Evolutionary conservation across 371 early-diverging fungal species (phyloP).

Genomic region (Coemansia sp.): DNA sequence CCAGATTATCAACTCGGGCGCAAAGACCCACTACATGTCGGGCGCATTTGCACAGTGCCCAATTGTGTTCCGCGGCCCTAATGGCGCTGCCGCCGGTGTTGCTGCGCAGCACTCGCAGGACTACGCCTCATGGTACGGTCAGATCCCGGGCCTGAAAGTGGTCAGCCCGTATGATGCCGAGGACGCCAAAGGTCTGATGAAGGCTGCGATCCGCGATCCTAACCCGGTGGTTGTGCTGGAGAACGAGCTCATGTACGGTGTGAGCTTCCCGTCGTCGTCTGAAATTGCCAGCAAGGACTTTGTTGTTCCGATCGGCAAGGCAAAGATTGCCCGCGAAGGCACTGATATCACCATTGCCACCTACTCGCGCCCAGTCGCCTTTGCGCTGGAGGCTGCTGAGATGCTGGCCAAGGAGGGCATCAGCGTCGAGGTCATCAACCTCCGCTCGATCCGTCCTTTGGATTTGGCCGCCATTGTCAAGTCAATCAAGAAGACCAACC

Average conservation of each 20-base stretch:
- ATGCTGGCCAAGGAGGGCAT: slow-evolving; percentile 74
- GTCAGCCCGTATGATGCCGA: slow-evolving; percentile 96
- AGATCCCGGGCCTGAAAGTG: slow-evolving; percentile 98
- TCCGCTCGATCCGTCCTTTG: slow-evolving; percentile 96
- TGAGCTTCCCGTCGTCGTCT: slow-evolving; percentile 79
- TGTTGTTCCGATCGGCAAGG: slow-evolving; percentile 93
- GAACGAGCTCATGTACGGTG: slow-evolving; percentile 98
- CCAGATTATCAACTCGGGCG: slow-evolving; percentile 99
- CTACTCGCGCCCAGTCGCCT: slow-evolving; percentile 90
- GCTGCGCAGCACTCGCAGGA: slow-evolving; percentile 99
- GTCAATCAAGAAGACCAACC: slow-evolving; percentile 97
- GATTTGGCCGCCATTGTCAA: slow-evolving; percentile 91
- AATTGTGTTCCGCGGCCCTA: slow-evolving; percentile 99
- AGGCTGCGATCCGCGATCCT: slow-evolving; percentile 98
- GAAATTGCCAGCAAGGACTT: slow-evolving; percentile 85
- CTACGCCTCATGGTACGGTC: slow-evolving; percentile 98
- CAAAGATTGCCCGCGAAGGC: slow-evolving; percentile 89
- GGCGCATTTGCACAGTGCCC: slow-evolving; percentile 89
- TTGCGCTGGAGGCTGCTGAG: slow-evolving; percentile 90
- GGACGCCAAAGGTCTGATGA: slow-evolving; percentile 96
- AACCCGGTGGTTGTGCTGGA: slow-evolving; percentile 98
- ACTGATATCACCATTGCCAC: slow-evolving; percentile 93
- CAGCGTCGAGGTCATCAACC: slow-evolving; percentile 88
- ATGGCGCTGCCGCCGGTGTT: slow-evolving; percentile 98
- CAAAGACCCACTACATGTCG: slow-evolving; percentile 98